These are phyloP conservation scores for Saccharomycopsis malanga DNA, from an alignment of 805 yeast genomes.

Conservation along the genomic window DNA sequence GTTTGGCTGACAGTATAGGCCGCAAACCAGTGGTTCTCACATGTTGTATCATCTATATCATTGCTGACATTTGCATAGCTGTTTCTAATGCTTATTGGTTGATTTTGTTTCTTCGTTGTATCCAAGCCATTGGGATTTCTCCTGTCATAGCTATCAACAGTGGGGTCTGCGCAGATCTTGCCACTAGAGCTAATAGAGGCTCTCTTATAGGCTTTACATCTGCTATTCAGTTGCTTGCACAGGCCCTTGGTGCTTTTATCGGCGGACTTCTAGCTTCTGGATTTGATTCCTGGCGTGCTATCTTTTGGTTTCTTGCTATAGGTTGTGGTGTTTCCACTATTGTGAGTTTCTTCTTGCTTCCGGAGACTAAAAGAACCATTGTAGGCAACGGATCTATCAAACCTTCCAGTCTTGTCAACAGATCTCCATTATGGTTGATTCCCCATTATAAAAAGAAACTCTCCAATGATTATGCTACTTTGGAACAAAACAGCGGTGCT, in stretches of 20 bases:
- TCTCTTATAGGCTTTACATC: conserved; percentile 56
- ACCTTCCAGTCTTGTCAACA: conserved; percentile 40
- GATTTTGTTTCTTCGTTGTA: conserved; percentile 57
- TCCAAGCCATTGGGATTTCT: conserved; percentile 74
- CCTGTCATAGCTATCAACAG: conserved; percentile 65
- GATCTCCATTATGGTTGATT: conserved; percentile 38
- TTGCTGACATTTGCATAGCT: conserved; percentile 63
- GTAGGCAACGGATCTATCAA: conserved; percentile 68
- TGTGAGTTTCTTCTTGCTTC: conserved; percentile 38
- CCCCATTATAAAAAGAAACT: conserved; percentile 28
- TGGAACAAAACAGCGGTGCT: conserved; percentile 19
- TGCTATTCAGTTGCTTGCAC: conserved; percentile 64
- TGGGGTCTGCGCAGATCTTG: conserved; percentile 70
- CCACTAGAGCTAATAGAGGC: conserved; percentile 62
- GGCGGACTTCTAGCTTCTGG: conserved; percentile 46
- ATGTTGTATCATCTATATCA: conserved; percentile 50
- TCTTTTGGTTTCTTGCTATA: conserved; percentile 70
- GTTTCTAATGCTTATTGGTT: conserved; percentile 49
- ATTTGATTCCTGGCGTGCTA: conserved; percentile 59
- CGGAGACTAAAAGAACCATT: conserved; percentile 67
- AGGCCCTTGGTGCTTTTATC: conserved; percentile 73
- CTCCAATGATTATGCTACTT: conserved; percentile 28
- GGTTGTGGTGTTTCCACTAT: conserved; percentile 44
- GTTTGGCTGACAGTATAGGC: conserved; percentile 40
- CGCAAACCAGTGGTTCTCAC: conserved; percentile 58